phyloP scores from a whole-genome alignment of 108 stramenopile genomes.

The Cyclotella distinguenda region DNA sequence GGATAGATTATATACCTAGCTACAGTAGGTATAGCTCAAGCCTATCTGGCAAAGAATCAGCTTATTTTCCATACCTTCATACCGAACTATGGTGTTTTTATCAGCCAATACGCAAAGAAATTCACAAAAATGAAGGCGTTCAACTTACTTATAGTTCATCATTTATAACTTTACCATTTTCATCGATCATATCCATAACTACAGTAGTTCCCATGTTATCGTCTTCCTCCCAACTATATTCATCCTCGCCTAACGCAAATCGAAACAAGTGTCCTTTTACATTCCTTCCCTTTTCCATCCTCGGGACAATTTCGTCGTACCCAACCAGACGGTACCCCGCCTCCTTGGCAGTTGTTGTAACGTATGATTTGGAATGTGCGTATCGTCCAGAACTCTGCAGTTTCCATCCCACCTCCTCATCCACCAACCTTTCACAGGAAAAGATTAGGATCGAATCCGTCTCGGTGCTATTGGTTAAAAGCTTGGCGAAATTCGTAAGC shows the following conservation, averaged over 20 bases:
- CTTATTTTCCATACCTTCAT: no score
- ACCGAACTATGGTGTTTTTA: no score
- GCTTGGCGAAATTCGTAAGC: constrained; percentile 44
- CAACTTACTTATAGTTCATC: background rate
- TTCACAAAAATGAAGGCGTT: no score
- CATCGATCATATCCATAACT: constrained; percentile 15
- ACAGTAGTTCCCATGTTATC: constrained; percentile 5
- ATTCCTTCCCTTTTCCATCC: constrained; percentile 68
- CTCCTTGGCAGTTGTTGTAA: constrained; percentile 34
- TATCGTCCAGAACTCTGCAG: constrained; percentile 63
- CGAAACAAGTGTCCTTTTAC: constrained; percentile 69
- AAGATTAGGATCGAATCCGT: constrained; percentile 50
- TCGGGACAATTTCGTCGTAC: constrained; percentile 60
- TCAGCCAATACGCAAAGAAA: no score
- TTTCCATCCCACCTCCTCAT: constrained; percentile 60
- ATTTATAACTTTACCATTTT: background rate
- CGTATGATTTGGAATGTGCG: constrained; percentile 70
- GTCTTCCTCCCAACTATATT: constrained; percentile 15
- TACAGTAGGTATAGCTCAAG: no score
- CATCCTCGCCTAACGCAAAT: constrained; percentile 36
- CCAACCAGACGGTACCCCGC: constrained; percentile 47
- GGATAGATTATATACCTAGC: no score
- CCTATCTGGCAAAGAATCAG: no score
- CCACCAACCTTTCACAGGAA: constrained; percentile 61
- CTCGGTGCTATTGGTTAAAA: constrained; percentile 25